phyloP scores from a whole-genome alignment of 2,329 filamentous ascomycete species.

The Phaeoacremonium minimum region DNA sequence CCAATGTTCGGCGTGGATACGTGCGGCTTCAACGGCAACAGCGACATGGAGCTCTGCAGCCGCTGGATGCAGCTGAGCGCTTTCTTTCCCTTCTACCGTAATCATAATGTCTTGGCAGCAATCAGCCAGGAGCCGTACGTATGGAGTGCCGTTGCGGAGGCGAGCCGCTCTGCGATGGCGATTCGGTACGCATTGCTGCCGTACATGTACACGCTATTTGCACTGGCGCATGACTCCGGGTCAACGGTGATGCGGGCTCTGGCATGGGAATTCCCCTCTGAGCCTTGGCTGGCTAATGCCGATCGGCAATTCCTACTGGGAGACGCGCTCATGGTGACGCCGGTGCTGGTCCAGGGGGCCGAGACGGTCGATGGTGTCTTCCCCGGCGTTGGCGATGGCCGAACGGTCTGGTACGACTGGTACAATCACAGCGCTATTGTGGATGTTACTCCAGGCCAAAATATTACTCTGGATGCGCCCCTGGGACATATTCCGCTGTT shows the following conservation, averaged over 20 bases:
- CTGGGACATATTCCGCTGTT: slow-evolving; percentile 70
- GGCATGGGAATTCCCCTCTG: slow-evolving; percentile 70
- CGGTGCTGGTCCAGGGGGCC: slow-evolving; percentile 60
- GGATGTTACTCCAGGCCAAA: slow-evolving; percentile 25
- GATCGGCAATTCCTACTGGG: slow-evolving; percentile 73
- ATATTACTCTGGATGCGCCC: slow-evolving; percentile 36
- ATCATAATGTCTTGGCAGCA: slow-evolving; percentile 64
- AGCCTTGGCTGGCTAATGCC: slow-evolving; percentile 61
- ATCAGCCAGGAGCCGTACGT: slow-evolving; percentile 66
- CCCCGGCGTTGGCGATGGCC: slow-evolving; percentile 54
- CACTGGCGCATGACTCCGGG: slow-evolving; percentile 60
- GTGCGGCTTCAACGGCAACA: slow-evolving; percentile 67
- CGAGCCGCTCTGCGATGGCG: slow-evolving; percentile 61
- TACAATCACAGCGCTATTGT: slow-evolving; percentile 59
- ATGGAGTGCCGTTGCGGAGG: slow-evolving; percentile 63
- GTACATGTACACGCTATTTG: slow-evolving; percentile 73
- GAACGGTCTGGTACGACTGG: slow-evolving; percentile 72
- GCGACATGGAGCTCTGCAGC: slow-evolving; percentile 65
- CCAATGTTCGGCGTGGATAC: slow-evolving; percentile 73
- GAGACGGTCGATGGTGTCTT: slow-evolving; percentile 64
- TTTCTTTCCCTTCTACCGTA: slow-evolving; percentile 76
- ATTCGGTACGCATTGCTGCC: slow-evolving; percentile 69
- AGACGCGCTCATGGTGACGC: slow-evolving; percentile 59
- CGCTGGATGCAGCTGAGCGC: slow-evolving; percentile 55
- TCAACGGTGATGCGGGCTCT: slow-evolving; percentile 69